Percentiles rank a stretch among this genome's conserved stretches.
These are phyloP conservation scores for Candida smagusa DNA, from an alignment of 1,139 yeast genomes.

Conservation along the genomic window DNA sequence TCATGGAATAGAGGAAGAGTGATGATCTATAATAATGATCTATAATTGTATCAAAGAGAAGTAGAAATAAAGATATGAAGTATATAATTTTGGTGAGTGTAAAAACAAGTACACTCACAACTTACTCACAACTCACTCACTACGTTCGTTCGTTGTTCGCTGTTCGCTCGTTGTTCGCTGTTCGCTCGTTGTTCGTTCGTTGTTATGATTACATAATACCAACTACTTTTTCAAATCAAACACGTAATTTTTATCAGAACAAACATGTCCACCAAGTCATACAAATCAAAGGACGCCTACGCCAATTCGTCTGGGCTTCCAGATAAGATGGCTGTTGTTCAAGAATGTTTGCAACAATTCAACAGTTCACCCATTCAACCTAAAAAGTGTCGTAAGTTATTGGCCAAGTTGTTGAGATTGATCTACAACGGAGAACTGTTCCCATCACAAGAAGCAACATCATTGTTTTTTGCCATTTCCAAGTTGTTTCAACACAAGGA, in stretches of 20 bases:
- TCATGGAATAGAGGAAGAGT: too few relatives aligned
- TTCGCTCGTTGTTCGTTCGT: too few relatives aligned
- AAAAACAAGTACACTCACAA: neutral
- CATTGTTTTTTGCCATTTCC: slow-evolving; percentile 88
- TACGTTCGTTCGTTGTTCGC: too few relatives aligned
- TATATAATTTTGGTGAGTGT: neutral
- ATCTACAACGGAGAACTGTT: slow-evolving; percentile 83
- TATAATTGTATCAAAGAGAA: too few relatives aligned
- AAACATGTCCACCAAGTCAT: slow-evolving; percentile 74
- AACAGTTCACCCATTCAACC: slow-evolving; percentile 91
- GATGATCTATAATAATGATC: too few relatives aligned
- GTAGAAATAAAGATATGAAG: neutral
- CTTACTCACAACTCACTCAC: neutral
- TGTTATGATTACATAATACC: neutral
- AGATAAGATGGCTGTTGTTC: slow-evolving; percentile 96
- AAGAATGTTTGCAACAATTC: slow-evolving; percentile 90
- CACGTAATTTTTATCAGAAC: slow-evolving; percentile 10
- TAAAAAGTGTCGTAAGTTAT: slow-evolving; percentile 73
- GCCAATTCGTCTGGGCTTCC: slow-evolving; percentile 54
- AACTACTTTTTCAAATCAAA: slow-evolving; percentile 8
- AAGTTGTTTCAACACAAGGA: slow-evolving; percentile 93
- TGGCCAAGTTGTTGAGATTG: slow-evolving; percentile 70
- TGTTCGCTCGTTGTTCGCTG: too few relatives aligned
- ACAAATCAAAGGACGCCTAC: slow-evolving; percentile 78
- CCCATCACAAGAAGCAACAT: slow-evolving; percentile 87